Evolutionary conservation across 768 basidiomycete species (phyloP).

Genomic region (Auriscalpium microsporum): DNA sequence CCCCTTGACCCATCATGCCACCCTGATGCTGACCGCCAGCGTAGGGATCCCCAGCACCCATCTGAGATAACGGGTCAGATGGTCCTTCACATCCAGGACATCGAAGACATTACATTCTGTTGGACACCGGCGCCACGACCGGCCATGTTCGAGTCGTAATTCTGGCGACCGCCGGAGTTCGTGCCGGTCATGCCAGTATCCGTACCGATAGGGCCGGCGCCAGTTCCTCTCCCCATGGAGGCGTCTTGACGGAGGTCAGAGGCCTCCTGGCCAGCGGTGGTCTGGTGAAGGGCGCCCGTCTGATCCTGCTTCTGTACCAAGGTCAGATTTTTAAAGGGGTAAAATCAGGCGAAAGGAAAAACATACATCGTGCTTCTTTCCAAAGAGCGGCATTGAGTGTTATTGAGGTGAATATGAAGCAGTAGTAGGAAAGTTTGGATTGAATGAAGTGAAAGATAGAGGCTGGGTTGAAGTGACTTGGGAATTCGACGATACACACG

Average conservation of each 20-base stretch:
- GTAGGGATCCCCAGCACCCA: background rate
- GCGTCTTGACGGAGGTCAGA: background rate
- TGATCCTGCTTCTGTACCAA: background rate
- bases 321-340: background rate
- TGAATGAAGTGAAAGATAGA: background rate
- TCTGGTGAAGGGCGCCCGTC: background rate
- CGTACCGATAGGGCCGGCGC: background rate
- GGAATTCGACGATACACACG: too few species aligned
- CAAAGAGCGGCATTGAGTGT: conserved; percentile 13
- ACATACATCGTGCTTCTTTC: conserved; percentile 16
- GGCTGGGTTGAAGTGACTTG: too few species aligned
- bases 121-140: background rate
- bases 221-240: background rate
- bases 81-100: background rate
- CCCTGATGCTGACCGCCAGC: background rate
- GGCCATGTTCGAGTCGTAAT: background rate
- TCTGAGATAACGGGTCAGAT: background rate
- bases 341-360: background rate
- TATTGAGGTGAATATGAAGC: background rate
- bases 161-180: background rate
- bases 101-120: background rate
- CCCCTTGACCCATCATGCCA: too few species aligned
- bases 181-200: background rate
- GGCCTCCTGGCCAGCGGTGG: background rate
- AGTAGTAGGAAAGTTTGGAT: background rate